A percentile compares a stretch with the other conserved stretches of the same genome.
Evolutionary conservation across 768 basidiomycete genomes (phyloP).

Genomic region (Boletales sp.): DNA sequence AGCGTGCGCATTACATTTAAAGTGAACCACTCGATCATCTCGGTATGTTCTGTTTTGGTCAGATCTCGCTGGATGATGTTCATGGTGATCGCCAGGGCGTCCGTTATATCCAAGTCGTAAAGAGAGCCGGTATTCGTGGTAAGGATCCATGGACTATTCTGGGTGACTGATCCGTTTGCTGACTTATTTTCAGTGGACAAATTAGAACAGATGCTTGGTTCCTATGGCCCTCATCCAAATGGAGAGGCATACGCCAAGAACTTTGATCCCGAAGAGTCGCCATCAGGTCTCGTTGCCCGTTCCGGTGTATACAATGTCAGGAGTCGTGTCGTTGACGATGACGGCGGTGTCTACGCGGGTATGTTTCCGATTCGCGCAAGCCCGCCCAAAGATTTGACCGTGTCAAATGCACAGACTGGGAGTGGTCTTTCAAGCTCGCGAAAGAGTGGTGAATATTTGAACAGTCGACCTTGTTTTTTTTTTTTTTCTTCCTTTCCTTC

Average conservation of each 20-base stretch:
- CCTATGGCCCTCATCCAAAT: constrained; percentile 73
- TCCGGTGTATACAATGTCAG: constrained; percentile 72
- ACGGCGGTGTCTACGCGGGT: constrained; percentile 78
- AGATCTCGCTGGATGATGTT: constrained; percentile 1
- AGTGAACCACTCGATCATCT: constrained; percentile 88
- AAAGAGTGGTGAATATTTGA: constrained; percentile 75
- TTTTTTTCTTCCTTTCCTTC: too few relatives aligned
- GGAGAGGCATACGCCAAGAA: constrained; percentile 69
- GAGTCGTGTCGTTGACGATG: constrained; percentile 87
- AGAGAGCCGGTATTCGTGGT: constrained; percentile 76
- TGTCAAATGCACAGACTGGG: constrained; percentile 25
- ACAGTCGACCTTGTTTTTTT: constrained; percentile 2
- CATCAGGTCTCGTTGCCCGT: constrained; percentile 82
- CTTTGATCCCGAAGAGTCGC: constrained; percentile 69
- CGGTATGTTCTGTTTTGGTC: constrained; percentile 41
- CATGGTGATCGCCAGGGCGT: constrained; percentile 52
- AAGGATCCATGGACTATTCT: not conserved
- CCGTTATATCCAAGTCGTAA: constrained; percentile 87
- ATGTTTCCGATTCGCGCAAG: constrained; percentile 22
- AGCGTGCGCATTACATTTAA: constrained; percentile 81
- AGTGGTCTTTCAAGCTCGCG: constrained; percentile 85
- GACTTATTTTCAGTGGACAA: constrained; percentile 66
- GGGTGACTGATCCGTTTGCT: not conserved
- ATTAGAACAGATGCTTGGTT: constrained; percentile 91
- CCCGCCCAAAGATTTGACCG: constrained; percentile 8